Percentiles rank a stretch among this genome's conserved stretches.
Evolutionary conservation across 1,284 basidiomycete species (phyloP).

Genomic region (Lignosus rhinocerotis): DNA sequence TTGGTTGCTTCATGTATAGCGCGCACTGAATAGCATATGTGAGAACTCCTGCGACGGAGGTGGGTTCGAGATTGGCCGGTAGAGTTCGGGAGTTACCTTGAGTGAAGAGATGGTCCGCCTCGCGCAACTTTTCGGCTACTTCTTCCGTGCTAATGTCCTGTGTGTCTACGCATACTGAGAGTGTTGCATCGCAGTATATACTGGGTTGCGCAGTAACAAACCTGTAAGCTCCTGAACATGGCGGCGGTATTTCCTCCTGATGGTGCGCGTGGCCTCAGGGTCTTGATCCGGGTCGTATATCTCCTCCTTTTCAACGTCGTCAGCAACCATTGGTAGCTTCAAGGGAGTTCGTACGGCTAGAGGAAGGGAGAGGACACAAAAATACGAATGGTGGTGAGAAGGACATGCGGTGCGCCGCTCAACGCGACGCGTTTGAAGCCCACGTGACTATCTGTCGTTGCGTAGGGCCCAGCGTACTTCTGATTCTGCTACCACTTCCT

Average conservation of each 20-base stretch:
- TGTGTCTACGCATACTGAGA: slow-evolving; percentile 16
- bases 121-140: slow-evolving; percentile 52
- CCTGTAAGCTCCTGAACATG: slow-evolving; percentile 65
- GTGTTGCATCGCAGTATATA: background rate
- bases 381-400: background rate
- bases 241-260: slow-evolving; percentile 71
- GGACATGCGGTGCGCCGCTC: background rate
- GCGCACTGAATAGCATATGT: slow-evolving; percentile 52
- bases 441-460: background rate
- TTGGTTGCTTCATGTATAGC: slow-evolving; percentile 80
- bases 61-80: background rate
- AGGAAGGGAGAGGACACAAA: background rate
- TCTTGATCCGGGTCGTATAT: slow-evolving; percentile 80
- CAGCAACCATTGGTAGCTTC: slow-evolving; percentile 1
- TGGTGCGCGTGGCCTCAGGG: slow-evolving; percentile 68
- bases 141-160: slow-evolving; percentile 59
- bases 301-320: slow-evolving; percentile 6
- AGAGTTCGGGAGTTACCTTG: slow-evolving; percentile 44
- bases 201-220: slow-evolving; percentile 26
- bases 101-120: slow-evolving; percentile 60
- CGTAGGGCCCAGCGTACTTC: too few relatives aligned
- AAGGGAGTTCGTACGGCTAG: background rate
- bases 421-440: background rate
- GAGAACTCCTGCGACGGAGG: background rate
- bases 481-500: too few relatives aligned